Conservation (phyloP, 768 basidiomycete genomes). For the Peribolospora baueri region DNA sequence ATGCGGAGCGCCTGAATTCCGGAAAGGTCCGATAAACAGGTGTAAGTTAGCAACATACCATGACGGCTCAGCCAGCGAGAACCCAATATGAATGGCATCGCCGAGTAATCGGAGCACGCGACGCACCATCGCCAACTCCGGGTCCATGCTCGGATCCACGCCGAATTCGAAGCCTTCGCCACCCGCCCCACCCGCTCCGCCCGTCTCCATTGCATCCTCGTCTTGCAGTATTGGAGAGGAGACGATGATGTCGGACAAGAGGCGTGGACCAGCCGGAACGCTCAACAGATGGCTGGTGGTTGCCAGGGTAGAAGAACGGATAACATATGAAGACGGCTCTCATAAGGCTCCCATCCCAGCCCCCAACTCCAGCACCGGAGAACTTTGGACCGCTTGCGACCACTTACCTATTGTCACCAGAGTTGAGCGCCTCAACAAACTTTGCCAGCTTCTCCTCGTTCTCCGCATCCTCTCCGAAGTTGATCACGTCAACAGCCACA, state of each 20-base stretch:
- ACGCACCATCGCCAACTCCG: constrained; percentile 81
- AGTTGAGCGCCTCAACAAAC: constrained; percentile 60
- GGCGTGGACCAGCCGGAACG: constrained; percentile 47
- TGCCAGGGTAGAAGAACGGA: neutral
- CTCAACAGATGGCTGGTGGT: constrained; percentile 46
- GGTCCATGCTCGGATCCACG: constrained; percentile 83
- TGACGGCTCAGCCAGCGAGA: neutral
- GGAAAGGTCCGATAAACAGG: neutral
- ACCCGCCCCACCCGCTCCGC: constrained; percentile 25
- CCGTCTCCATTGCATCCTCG: constrained; percentile 30
- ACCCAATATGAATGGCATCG: neutral
- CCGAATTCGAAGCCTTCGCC: constrained; percentile 53
- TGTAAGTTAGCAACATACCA: neutral
- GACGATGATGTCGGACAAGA: constrained; percentile 61
- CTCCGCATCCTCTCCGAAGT: constrained; percentile 53
- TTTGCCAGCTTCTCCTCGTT: constrained; percentile 42
- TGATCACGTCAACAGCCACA: constrained; percentile 74
- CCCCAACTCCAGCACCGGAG: neutral
- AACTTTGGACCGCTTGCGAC: neutral
- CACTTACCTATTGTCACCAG: constrained; percentile 64
- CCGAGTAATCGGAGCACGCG: neutral
- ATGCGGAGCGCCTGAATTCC: constrained; percentile 59
- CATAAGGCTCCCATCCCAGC: neutral
- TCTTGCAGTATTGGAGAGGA: constrained; percentile 58
- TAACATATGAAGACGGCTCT: neutral